A percentile compares a stretch with the other conserved stretches of the same genome.
Conservation (phyloP, 2,329 filamentous ascomycete genomes). For the Exophiala alcalophila region DNA sequence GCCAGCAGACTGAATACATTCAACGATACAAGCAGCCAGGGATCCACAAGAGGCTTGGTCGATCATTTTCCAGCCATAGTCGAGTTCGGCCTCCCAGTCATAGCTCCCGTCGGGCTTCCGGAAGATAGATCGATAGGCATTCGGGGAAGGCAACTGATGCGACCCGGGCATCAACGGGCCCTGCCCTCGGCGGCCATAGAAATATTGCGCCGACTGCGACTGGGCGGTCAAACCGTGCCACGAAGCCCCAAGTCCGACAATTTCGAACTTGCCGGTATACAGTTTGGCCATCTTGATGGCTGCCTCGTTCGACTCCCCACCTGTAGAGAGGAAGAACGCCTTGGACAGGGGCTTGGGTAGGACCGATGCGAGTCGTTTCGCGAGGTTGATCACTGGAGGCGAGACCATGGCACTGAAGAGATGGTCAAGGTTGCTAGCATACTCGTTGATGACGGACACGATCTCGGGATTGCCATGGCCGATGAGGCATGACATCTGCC, state of each 20-base stretch:
- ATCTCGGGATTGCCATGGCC: conserved; percentile 59
- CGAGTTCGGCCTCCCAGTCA: conserved; percentile 63
- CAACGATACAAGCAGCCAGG: conserved; percentile 61
- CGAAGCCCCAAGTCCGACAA: conserved; percentile 57
- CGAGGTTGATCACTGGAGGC: conserved; percentile 54
- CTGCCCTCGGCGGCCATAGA: conserved; percentile 48
- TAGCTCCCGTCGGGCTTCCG: conserved; percentile 57
- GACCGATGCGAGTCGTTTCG: conserved; percentile 47
- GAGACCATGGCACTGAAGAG: conserved; percentile 59
- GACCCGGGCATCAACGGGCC: conserved; percentile 40
- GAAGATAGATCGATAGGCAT: conserved; percentile 62
- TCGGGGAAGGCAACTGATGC: conserved; percentile 54
- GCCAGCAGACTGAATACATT: conserved; percentile 58
- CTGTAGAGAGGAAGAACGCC: conserved; percentile 57
- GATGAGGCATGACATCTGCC: conserved; percentile 58
- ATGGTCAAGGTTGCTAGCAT: conserved; percentile 55
- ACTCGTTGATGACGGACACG: conserved; percentile 49
- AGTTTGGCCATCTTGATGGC: conserved; percentile 63
- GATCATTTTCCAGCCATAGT: conserved; percentile 60
- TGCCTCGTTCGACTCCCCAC: conserved; percentile 57
- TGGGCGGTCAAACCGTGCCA: conserved; percentile 61
- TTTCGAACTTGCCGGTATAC: conserved; percentile 62
- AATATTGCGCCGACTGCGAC: conserved; percentile 53
- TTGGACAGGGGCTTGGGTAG: conserved; percentile 52
- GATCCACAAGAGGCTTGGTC: conserved; percentile 60